Conservation (phyloP, 495 filamentous ascomycete genomes). For the Schizothecium vesticola region DNA sequence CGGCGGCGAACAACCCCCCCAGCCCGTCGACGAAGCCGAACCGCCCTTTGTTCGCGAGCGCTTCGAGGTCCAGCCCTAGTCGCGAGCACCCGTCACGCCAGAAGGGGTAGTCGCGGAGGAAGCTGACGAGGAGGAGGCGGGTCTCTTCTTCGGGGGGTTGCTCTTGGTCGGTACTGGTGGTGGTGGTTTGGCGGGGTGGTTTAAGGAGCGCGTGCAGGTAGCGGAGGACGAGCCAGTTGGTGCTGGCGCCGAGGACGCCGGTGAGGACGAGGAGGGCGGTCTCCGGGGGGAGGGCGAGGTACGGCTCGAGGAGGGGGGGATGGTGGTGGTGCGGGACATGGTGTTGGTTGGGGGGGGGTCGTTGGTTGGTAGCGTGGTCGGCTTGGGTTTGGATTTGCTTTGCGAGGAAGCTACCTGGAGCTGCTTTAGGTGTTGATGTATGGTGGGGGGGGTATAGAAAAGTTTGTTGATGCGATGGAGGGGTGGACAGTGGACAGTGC, state of each 20-base stretch:
- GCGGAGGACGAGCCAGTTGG: conserved; percentile 69
- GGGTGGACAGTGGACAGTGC: neutral
- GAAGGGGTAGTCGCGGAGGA: conserved; percentile 71
- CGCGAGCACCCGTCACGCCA: conserved; percentile 62
- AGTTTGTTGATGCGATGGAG: neutral
- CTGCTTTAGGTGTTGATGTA: neutral
- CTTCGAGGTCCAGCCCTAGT: conserved; percentile 67
- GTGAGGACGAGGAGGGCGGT: conserved; percentile 60
- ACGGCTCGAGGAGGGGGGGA: conserved; percentile 65
- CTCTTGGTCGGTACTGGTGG: neutral
- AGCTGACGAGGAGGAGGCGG: conserved; percentile 69
- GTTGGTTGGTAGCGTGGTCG: neutral
- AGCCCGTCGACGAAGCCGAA: conserved; percentile 74
- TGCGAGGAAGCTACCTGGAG: neutral
- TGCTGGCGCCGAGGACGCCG: conserved; percentile 61
- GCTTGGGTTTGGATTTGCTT: too few relatives aligned
- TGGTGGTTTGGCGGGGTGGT: neutral
- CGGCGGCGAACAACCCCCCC: neutral
- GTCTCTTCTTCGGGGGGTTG: conserved; percentile 4
- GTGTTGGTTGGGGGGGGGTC: neutral
- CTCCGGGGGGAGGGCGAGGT: conserved; percentile 43
- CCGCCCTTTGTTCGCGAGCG: conserved; percentile 47
- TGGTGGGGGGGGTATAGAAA: neutral
- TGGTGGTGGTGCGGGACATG: conserved; percentile 1
- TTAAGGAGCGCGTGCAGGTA: conserved; percentile 56